Base-by-base conservation (phyloP, 106 monocot species). In the Dioscorea zingiberensis region DNA sequence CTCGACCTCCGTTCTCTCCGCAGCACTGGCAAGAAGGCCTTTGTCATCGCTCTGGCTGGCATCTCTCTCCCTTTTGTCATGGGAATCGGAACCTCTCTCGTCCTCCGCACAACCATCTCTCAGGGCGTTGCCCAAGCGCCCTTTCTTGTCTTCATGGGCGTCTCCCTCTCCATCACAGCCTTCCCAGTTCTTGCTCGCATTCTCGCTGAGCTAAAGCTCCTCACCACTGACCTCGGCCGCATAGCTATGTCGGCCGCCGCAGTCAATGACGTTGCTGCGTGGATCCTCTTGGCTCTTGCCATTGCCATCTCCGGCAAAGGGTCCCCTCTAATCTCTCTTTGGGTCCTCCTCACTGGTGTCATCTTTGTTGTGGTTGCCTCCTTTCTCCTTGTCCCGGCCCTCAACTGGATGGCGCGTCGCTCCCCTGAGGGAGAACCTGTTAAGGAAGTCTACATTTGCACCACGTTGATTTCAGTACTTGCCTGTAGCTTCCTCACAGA, bases 241-340 rank as follows among this genome's bases (percentile, higher is more conserved):
- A 68, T 68, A 44, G 68, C 68, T 21, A 68, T 68, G 56, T 55
- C 68, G 15, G 68, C 56, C 22, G 68, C 68, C n/a, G 68, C 68
- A 0, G 68, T 68, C 22, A 68, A 68, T 27, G 56, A 57, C 23
- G 57, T 56, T 7, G 44, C 56, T 44, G 68, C 68, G 9, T 68
- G 68, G 56, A 68, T 68, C 55, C 55, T 68, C 14, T 38, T 68
- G 22, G 68, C 68, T 28, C 68, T 68, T 7, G 51, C 54, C 66
- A 30, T 54, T 18, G 54, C 51, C 1, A 26, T 54, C 24, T 51
- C 54, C 19, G 54, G 51, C 56, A 21, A 18, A 11, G 56, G 56
- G 12, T 56, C 56, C 11, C 56, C 56, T 21, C 56, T 56, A 11
- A 21, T 56, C 23, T 56, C 56, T 9, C 56, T 56, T 0, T 56